Conservation (phyloP, 352 stramenopile species). For the Pythium brachiatum region DNA sequence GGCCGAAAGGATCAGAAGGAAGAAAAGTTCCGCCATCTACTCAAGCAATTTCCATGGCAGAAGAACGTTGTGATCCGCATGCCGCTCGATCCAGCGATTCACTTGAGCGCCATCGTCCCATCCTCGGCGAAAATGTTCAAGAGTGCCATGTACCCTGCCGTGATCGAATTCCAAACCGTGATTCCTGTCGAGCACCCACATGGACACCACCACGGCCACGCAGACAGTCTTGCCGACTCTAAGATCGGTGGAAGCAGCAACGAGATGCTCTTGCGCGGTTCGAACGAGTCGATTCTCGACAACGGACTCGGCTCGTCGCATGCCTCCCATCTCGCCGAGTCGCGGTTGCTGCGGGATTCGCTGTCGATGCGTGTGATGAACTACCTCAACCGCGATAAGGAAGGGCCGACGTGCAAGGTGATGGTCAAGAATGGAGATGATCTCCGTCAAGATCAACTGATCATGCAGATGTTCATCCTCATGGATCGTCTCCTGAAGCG, state of each 20-base stretch:
- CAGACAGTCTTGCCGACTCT: neutral
- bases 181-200: slow-evolving; percentile 35
- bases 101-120: slow-evolving; percentile 88
- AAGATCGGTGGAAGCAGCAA: slow-evolving; percentile 18
- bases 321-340: slow-evolving; percentile 22
- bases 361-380: slow-evolving; percentile 73
- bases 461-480: slow-evolving; percentile 99
- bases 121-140: slow-evolving; percentile 97
- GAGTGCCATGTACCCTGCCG: slow-evolving; percentile 96
- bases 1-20: slow-evolving; percentile 97
- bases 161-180: slow-evolving; percentile 94
- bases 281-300: slow-evolving; percentile 43
- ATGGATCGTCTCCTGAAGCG: slow-evolving; percentile 99
- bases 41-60: slow-evolving; percentile 85
- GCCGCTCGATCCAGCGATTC: slow-evolving; percentile 81
- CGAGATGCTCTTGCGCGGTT: slow-evolving; percentile 49
- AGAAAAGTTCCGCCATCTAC: slow-evolving; percentile 86
- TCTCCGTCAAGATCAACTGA: slow-evolving; percentile 99
- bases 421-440: slow-evolving; percentile 99
- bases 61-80: slow-evolving; percentile 81
- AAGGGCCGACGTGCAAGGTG: slow-evolving; percentile 92
- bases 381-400: slow-evolving; percentile 74
- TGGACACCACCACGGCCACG: slow-evolving; percentile 11
- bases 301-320: slow-evolving; percentile 16
- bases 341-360: slow-evolving; percentile 53